These are phyloP conservation scores for Phoenix dactylifera DNA, from an alignment of 176 grass and related monocot species.

Conservation along the genomic window DNA sequence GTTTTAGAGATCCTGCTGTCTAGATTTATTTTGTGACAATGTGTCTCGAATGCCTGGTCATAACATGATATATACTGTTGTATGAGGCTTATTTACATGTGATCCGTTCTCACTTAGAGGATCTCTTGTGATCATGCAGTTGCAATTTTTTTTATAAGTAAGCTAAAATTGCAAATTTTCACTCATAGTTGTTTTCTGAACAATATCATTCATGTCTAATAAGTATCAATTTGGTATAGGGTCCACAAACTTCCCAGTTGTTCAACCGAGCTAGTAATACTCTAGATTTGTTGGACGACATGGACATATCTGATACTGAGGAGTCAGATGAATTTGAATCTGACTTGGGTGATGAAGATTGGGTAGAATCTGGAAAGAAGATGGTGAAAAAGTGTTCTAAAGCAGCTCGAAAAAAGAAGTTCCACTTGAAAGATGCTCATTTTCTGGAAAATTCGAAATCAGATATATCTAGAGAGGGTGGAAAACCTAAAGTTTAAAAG, in stretches of 20 bases:
- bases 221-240: slow-evolving; percentile 11
- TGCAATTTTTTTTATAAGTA: no score
- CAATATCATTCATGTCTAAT: no score
- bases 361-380: slow-evolving; percentile 33
- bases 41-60: no score
- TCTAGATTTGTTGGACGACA: slow-evolving; percentile 44
- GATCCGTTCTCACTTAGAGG: no score
- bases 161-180: no score
- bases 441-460: slow-evolving; percentile 12
- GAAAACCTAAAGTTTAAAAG: slow-evolving; percentile 13
- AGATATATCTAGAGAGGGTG: slow-evolving; percentile 25
- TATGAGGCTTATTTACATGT: no score
- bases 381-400: slow-evolving; percentile 7
- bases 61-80: no score
- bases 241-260: slow-evolving; percentile 24
- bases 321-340: slow-evolving; percentile 11
- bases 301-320: slow-evolving; percentile 54
- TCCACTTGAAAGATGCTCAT: not conserved
- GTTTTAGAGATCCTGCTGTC: no score
- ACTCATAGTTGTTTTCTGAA: no score
- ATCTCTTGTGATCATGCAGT: no score
- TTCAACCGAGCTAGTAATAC: slow-evolving; percentile 14
- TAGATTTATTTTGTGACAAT: no score
- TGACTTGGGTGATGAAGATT: slow-evolving; percentile 37
- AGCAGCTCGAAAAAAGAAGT: slow-evolving; percentile 26